These are phyloP conservation scores for Suillus luteus DNA, from an alignment of 768 basidiomycete species.

Conservation along the genomic window DNA sequence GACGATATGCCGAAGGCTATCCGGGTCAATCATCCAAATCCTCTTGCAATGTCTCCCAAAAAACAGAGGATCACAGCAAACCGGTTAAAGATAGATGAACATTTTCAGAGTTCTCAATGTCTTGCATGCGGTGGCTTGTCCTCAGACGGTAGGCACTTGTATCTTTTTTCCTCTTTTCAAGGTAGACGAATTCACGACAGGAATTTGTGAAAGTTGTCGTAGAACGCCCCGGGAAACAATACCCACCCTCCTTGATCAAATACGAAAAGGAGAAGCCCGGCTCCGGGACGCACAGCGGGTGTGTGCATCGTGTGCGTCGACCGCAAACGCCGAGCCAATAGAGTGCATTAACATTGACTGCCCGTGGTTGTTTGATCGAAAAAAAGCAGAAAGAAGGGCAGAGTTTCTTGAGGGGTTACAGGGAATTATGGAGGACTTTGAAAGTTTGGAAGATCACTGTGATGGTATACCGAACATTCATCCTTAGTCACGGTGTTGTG, in stretches of 20 bases:
- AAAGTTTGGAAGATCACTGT: slow-evolving; percentile 9
- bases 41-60: slow-evolving; percentile 38
- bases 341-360: slow-evolving; percentile 88
- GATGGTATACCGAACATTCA: neutral
- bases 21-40: slow-evolving; percentile 38
- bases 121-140: slow-evolving; percentile 63
- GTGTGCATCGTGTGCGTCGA: slow-evolving; percentile 70
- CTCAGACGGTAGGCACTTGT: slow-evolving; percentile 44
- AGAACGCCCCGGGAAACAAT: slow-evolving; percentile 54
- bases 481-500: neutral
- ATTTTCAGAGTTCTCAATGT: slow-evolving; percentile 73
- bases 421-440: slow-evolving; percentile 33
- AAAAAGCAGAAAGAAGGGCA: slow-evolving; percentile 50
- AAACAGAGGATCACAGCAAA: slow-evolving; percentile 35
- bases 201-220: slow-evolving; percentile 67
- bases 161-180: neutral
- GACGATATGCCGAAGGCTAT: slow-evolving; percentile 77
- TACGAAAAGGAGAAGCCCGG: slow-evolving; percentile 55
- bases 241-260: slow-evolving; percentile 54
- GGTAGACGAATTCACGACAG: slow-evolving; percentile 32
- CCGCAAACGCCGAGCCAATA: slow-evolving; percentile 56
- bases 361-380: slow-evolving; percentile 75
- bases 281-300: slow-evolving; percentile 61
- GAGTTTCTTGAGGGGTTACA: slow-evolving; percentile 33
- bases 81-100: slow-evolving; percentile 65